Evolutionary conservation across 441 rosid genomes (phyloP).

Genomic region (Omphalea diandra): DNA sequence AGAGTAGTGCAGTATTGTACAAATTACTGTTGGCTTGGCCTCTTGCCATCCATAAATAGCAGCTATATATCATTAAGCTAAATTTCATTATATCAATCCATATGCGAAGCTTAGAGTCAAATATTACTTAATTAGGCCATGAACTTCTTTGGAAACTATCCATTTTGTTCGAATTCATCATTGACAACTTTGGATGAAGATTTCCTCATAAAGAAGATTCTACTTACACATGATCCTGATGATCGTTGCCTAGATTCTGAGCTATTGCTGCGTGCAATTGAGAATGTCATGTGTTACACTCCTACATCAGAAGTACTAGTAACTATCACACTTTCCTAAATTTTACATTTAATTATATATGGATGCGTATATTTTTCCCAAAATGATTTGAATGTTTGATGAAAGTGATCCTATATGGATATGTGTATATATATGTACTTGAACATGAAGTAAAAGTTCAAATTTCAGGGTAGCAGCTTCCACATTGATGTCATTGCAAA

Average conservation of each 20-base stretch:
- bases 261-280: constrained; percentile 50
- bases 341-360: neutral
- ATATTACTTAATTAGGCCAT: constrained; percentile 26
- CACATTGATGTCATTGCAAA: constrained; percentile 26
- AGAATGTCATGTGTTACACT: constrained; percentile 51
- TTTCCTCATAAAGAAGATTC: constrained; percentile 52
- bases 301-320: constrained; percentile 36
- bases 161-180: constrained; percentile 8
- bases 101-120: constrained; percentile 17
- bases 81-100: constrained; percentile 7
- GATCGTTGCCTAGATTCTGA: constrained; percentile 64
- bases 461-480: constrained; percentile 39
- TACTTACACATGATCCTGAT: constrained; percentile 72
- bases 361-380: neutral
- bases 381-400: neutral
- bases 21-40: neutral
- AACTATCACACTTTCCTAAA: constrained; percentile 19
- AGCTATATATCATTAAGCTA: neutral
- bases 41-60: constrained; percentile 18
- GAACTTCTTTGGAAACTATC: constrained; percentile 26
- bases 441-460: neutral
- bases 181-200: constrained; percentile 46
- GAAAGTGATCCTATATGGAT: neutral
- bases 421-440: no score
- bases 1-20: neutral